A percentile compares a stretch with the other conserved stretches of the same genome.
Evolutionary conservation across 1,139 yeast genomes (phyloP).

Genomic region (Wickerhamomyces sp.): DNA sequence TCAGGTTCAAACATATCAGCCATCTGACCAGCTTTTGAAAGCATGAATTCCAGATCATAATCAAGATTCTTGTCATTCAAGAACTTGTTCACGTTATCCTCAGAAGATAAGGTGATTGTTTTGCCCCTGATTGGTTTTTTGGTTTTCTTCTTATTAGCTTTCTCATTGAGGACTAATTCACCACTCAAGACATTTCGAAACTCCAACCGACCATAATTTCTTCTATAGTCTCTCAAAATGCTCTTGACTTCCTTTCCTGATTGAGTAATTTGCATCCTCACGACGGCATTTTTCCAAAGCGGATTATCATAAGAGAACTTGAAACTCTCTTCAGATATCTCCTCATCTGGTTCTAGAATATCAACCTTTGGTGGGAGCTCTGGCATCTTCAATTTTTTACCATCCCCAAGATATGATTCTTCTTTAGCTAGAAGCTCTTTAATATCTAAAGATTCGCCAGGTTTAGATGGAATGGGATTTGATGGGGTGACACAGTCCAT

Average conservation of each 20-base stretch:
- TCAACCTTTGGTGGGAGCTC: conserved; percentile 7
- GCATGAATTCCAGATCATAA: background rate
- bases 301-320: conserved; percentile 15
- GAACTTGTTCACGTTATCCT: background rate
- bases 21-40: no score
- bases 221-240: conserved; percentile 10
- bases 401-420: conserved; percentile 19
- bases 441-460: conserved; percentile 76
- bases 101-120: background rate
- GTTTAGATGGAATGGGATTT: conserved; percentile 62
- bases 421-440: conserved; percentile 39
- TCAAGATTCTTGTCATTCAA: background rate
- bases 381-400: conserved; percentile 13
- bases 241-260: conserved; percentile 26
- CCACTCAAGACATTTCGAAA: conserved; percentile 10
- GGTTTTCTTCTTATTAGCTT: background rate
- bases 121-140: background rate
- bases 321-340: background rate
- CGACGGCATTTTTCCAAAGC: conserved; percentile 20
- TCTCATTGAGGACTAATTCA: conserved; percentile 2
- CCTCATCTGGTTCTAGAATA: conserved; percentile 1
- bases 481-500: conserved; percentile 91
- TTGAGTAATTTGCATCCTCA: conserved; percentile 30
- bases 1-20: no score
- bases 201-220: conserved; percentile 8